Evolutionary conservation across 805 yeast genomes (phyloP), one percentile per base, ranked within the genome.

Genomic region (Blastobotrys terrestris): DNA sequence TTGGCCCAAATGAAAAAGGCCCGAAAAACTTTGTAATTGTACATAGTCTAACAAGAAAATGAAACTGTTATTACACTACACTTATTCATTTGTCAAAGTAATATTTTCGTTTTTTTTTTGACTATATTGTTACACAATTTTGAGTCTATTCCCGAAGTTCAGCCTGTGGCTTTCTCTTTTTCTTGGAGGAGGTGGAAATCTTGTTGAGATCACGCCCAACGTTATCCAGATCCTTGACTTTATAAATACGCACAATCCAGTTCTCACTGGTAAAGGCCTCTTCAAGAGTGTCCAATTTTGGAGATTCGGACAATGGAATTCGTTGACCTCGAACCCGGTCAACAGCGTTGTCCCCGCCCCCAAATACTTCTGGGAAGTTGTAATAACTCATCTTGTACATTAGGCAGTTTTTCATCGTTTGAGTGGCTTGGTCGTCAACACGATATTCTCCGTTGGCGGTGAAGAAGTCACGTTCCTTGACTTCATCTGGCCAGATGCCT

Each of bases 401-500:
- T 71, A 94, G 73, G 15, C 96, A 87, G 65, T 92, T 77, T 65
- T 79, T 82, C 97, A 95, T 92, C 31, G 96, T 77, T 22, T 80
- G 74, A 2, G 97, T 73, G 14, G 98, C 98, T 35, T 72, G 72
- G 53, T 78, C 81, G 67, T 94, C 98, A 51, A 94, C 85, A 63
- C 83, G 82, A 69, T 89, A 94, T 69, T 90, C 97, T 56, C 98
- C 97, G 52, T 80, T 72, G 3, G 80, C 80, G 19, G 91, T 86
- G 77, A 91, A 94, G 72, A 74, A 94, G 59, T 83, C 79, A 58
- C 94, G 76, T 72, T 94, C 99, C 60, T 76, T 78, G 54, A 94
- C 83, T 66, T 94, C 98, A n/a, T 94, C 97, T 1, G 99, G 99
- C 99, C 99, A 94, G 55, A 94, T 88, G 51, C 99, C 99, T 71